phyloP scores from a whole-genome alignment of 208 protist species.

The Plasmodiophora brassicae region DNA sequence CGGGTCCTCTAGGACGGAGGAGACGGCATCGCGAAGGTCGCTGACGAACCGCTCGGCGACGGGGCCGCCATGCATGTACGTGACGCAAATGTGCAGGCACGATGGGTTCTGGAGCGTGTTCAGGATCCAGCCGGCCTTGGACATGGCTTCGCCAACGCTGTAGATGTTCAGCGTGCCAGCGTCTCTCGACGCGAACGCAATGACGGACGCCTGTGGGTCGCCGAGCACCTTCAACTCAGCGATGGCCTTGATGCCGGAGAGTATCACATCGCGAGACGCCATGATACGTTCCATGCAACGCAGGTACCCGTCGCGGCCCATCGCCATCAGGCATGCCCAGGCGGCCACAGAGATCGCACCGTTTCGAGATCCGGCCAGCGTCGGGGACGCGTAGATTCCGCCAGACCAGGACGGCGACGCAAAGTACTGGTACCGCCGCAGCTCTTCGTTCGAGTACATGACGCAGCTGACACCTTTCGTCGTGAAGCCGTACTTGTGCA shows the following conservation, averaged over 20 bases:
- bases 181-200: background rate
- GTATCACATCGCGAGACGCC: background rate
- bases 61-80: background rate
- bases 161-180: constrained; percentile 5
- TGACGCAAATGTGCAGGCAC: constrained; percentile 14
- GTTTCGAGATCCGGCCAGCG: constrained; percentile 79
- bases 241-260: background rate
- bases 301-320: constrained; percentile 68
- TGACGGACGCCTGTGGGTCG: constrained; percentile 1
- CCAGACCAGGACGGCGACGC: constrained; percentile 88
- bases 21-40: background rate
- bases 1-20: background rate
- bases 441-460: constrained; percentile 76
- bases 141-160: constrained; percentile 29
- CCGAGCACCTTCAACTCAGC: background rate
- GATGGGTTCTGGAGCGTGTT: constrained; percentile 16
- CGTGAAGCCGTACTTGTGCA: constrained; percentile 97
- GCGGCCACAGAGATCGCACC: constrained; percentile 87
- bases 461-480: constrained; percentile 92
- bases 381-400: constrained; percentile 93
- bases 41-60: background rate
- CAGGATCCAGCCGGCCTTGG: background rate
- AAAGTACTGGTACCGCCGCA: constrained; percentile 85
- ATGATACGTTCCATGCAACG: constrained; percentile 35
- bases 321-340: constrained; percentile 87